Evolutionary conservation across 2,329 filamentous ascomycete genomes (phyloP).

Genomic region (Sarocladium kiliense): DNA sequence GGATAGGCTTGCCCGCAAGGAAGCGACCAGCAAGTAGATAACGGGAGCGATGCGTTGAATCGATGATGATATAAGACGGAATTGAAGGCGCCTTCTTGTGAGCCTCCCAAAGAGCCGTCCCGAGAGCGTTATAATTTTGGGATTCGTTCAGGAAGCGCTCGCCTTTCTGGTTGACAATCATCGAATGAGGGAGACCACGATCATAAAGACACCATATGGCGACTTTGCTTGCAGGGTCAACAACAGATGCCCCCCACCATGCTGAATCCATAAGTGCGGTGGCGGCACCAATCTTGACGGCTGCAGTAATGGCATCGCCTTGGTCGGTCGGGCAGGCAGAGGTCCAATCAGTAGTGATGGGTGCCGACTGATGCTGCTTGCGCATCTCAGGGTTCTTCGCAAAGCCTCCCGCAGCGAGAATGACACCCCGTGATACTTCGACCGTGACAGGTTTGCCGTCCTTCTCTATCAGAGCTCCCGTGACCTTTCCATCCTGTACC

Average conservation of each 20-base stretch:
- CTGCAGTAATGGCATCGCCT: slow-evolving; percentile 17
- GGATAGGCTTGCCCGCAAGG: slow-evolving; percentile 13
- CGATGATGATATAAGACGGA: slow-evolving; percentile 26
- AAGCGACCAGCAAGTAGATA: slow-evolving; percentile 20
- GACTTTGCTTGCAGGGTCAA: slow-evolving; percentile 18
- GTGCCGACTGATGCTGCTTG: slow-evolving; percentile 16
- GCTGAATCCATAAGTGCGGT: slow-evolving; percentile 22
- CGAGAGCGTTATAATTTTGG: slow-evolving; percentile 23
- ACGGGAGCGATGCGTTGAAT: slow-evolving; percentile 23
- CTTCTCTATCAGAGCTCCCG: slow-evolving; percentile 17
- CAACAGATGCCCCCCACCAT: slow-evolving; percentile 28
- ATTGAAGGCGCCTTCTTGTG: slow-evolving; percentile 17
- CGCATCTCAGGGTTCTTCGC: slow-evolving; percentile 25
- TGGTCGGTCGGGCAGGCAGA: slow-evolving; percentile 19
- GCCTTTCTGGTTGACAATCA: slow-evolving; percentile 28
- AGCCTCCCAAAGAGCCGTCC: slow-evolving; percentile 17
- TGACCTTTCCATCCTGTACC: slow-evolving; percentile 15
- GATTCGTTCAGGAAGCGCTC: slow-evolving; percentile 30
- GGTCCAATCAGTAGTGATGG: slow-evolving; percentile 21
- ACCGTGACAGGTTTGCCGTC: slow-evolving; percentile 18
- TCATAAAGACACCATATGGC: slow-evolving; percentile 21
- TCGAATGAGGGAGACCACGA: slow-evolving; percentile 24
- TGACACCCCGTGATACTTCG: slow-evolving; percentile 21
- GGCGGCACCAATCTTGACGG: slow-evolving; percentile 22
- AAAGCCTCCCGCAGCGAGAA: slow-evolving; percentile 31